A percentile compares a stretch with the other conserved stretches of the same genome.
Evolutionary conservation across 306 rosid genomes (phyloP).

Genomic region (Dalbergia cultrata): DNA sequence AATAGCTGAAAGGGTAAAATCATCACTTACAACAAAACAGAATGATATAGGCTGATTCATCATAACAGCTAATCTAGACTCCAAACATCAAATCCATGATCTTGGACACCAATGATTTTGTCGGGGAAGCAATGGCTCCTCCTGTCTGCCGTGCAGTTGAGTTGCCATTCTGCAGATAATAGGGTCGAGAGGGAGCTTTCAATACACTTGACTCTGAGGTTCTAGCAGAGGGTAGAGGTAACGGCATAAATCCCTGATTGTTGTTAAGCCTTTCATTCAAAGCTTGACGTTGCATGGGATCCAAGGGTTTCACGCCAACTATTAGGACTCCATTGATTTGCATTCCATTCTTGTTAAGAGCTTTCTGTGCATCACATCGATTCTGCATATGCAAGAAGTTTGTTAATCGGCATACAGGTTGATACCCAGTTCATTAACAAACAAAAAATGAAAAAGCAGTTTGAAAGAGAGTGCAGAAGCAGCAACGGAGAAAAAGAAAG

Average conservation of each 20-base stretch:
- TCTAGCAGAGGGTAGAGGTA: slow-evolving; percentile 68
- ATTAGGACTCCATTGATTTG: slow-evolving; percentile 90
- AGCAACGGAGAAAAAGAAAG: not conserved
- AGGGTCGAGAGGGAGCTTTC: slow-evolving; percentile 62
- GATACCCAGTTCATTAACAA: slow-evolving; percentile 18
- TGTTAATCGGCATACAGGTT: slow-evolving; percentile 8
- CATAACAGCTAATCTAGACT: slow-evolving; percentile 61
- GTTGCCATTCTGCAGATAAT: slow-evolving; percentile 81
- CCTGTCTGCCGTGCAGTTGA: slow-evolving; percentile 66
- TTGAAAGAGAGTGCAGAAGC: not conserved
- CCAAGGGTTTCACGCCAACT: slow-evolving; percentile 93
- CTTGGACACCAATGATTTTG: slow-evolving; percentile 87
- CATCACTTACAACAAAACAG: slow-evolving; percentile 45
- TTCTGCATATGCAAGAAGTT: slow-evolving; percentile 67
- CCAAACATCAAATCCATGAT: slow-evolving; percentile 97
- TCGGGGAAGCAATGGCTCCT: slow-evolving; percentile 93
- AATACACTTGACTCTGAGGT: slow-evolving; percentile 60
- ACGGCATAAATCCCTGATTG: slow-evolving; percentile 82
- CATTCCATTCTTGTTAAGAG: slow-evolving; percentile 88
- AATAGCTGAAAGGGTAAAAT: slow-evolving; percentile 42
- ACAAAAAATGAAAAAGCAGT: not conserved
- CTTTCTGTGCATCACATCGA: slow-evolving; percentile 88
- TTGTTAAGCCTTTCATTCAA: slow-evolving; percentile 71
- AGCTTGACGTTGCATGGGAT: slow-evolving; percentile 90
- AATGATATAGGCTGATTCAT: slow-evolving; percentile 33